phyloP scores from a whole-genome alignment of 2,329 filamentous ascomycete species.

The Fusarium sp. region DNA sequence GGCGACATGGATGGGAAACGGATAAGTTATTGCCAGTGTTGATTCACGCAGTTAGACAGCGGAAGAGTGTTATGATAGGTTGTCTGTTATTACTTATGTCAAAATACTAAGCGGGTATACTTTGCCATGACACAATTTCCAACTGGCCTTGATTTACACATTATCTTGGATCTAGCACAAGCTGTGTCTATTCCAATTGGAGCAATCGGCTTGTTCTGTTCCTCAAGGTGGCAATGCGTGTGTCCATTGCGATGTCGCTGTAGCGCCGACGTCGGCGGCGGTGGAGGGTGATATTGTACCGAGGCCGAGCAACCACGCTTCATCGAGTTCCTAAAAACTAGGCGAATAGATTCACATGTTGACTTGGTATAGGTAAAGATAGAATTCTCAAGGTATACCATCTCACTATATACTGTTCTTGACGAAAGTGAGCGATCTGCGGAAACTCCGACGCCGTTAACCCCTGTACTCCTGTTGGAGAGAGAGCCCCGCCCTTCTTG shows the following conservation, averaged over 20 bases:
- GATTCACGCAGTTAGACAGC: slow-evolving; percentile 34
- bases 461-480: slow-evolving; percentile 12
- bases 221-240: not conserved
- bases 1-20: slow-evolving; percentile 24
- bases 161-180: not conserved
- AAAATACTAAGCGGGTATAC: slow-evolving; percentile 30
- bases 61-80: slow-evolving; percentile 40
- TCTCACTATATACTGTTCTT: not conserved
- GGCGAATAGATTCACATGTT: not conserved
- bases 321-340: not conserved
- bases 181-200: not conserved
- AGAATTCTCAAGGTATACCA: not conserved
- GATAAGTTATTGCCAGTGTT: slow-evolving; percentile 9
- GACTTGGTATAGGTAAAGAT: not conserved
- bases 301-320: not conserved
- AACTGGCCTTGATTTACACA: not conserved
- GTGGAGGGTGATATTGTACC: not conserved
- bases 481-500: not conserved
- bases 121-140: not conserved
- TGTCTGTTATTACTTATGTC: slow-evolving; percentile 29
- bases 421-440: not conserved
- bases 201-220: not conserved
- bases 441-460: slow-evolving; percentile 27
- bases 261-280: slow-evolving; percentile 5
- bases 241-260: slow-evolving; percentile 1